Conservation (phyloP, 192 early-diverging fungal species). For the Gorgonomyces haynaldii region DNA sequence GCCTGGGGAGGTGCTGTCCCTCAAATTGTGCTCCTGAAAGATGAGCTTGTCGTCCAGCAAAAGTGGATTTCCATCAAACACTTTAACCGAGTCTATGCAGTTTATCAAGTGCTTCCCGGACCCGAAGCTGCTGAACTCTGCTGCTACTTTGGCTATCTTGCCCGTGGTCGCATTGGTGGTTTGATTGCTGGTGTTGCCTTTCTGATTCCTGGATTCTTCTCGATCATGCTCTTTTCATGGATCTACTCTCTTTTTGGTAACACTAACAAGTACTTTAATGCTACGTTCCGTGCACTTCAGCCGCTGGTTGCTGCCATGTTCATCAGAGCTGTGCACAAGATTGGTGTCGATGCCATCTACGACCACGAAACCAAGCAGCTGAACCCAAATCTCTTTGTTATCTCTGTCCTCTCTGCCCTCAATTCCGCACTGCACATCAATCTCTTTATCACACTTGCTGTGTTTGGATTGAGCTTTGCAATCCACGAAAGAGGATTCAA, state of each 20-base stretch:
- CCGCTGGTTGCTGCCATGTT: slow-evolving; percentile 46
- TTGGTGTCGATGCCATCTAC: slow-evolving; percentile 32
- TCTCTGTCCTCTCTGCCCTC: slow-evolving; percentile 23
- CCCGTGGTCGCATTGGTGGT: slow-evolving; percentile 32
- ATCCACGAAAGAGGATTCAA: slow-evolving; percentile 12
- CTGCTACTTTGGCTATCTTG: slow-evolving; percentile 38
- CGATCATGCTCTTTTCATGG: slow-evolving; percentile 30
- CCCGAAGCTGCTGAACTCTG: slow-evolving; percentile 46
- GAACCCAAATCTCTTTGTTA: slow-evolving; percentile 18
- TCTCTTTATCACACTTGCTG: slow-evolving; percentile 37
- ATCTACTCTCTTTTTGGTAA: slow-evolving; percentile 30
- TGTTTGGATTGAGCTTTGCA: slow-evolving; percentile 27
- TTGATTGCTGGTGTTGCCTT: slow-evolving; percentile 38
- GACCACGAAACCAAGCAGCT: slow-evolving; percentile 29
- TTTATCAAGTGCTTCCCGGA: slow-evolving; percentile 46
- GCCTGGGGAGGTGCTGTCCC: slow-evolving; percentile 46
- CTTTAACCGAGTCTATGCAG: slow-evolving; percentile 43
- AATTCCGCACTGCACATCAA: slow-evolving; percentile 36
- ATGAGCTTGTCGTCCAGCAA: slow-evolving; percentile 26
- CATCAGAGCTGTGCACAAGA: slow-evolving; percentile 28
- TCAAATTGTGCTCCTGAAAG: slow-evolving; percentile 40
- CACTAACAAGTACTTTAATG: slow-evolving; percentile 38
- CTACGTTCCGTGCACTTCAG: slow-evolving; percentile 37
- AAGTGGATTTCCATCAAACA: slow-evolving; percentile 33
- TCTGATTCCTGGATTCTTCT: slow-evolving; percentile 33